phyloP scores from a whole-genome alignment of 345 rosid genomes.

The Schrenkiella parvula region DNA sequence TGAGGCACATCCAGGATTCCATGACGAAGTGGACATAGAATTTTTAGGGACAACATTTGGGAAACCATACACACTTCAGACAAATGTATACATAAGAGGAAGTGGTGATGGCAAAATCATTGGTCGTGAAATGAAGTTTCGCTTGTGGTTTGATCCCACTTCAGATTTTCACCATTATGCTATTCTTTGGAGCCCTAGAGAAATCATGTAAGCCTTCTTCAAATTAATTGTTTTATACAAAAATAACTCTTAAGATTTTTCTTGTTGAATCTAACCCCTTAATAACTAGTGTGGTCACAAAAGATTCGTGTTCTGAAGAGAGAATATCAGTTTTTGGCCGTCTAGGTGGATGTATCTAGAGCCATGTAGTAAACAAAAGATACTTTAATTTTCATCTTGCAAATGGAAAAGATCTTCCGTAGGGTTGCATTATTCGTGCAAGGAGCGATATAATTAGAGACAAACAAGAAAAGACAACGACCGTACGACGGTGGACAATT shows the following conservation, averaged over 20 bases:
- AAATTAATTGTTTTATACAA: not conserved
- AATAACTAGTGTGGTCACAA: not conserved
- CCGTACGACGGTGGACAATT: constrained; percentile 33
- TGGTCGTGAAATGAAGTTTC: constrained; percentile 94
- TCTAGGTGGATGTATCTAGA: constrained; percentile 26
- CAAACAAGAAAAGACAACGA: constrained; percentile 22
- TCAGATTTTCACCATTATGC: constrained; percentile 79
- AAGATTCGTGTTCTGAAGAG: not conserved
- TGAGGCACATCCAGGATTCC: constrained; percentile 85
- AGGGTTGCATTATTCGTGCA: constrained; percentile 18
- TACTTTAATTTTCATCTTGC: not conserved
- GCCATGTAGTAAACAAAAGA: not conserved
- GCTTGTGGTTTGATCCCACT: constrained; percentile 96
- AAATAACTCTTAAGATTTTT: not conserved
- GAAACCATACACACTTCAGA: constrained; percentile 90
- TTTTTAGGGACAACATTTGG: constrained; percentile 93
- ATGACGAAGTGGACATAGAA: constrained; percentile 96
- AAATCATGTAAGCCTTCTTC: constrained; percentile 71
- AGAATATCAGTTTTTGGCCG: not conserved
- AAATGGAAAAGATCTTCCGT: constrained; percentile 11
- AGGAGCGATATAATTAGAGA: not conserved
- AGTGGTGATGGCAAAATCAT: constrained; percentile 89
- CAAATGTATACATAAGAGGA: constrained; percentile 91
- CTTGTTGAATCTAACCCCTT: not conserved
- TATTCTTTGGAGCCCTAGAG: constrained; percentile 83